Evolutionary conservation across 352 stramenopile genomes (phyloP).

Genomic region (Stephanocyclus meneghinianus): DNA sequence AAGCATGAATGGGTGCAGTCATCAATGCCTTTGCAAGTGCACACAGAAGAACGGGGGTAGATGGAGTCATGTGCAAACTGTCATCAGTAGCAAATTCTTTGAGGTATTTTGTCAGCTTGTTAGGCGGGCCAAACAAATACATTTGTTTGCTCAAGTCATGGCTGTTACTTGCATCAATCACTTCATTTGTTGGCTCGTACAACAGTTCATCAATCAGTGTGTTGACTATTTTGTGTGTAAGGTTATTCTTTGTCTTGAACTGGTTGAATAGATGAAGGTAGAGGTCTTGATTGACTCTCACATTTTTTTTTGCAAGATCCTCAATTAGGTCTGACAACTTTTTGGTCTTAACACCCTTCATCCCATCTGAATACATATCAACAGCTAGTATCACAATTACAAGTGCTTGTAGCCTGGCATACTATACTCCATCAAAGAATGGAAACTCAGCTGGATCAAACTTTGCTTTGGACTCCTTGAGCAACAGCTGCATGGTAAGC

Average conservation of each 20-base stretch:
- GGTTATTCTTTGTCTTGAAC: too few relatives aligned
- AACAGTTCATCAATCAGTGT: too few relatives aligned
- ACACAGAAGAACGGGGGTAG: background rate
- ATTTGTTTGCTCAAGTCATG: background rate
- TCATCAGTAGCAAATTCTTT: slow-evolving; percentile 8
- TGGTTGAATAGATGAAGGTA: too few relatives aligned
- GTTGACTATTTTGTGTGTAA: too few relatives aligned
- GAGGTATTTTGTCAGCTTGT: slow-evolving; percentile 11
- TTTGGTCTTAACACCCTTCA: background rate
- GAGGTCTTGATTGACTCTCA: too few relatives aligned
- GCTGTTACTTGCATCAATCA: background rate
- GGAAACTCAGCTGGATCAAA: background rate
- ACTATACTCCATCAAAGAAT: slow-evolving; percentile 13
- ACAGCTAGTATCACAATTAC: slow-evolving; percentile 13
- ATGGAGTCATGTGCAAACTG: background rate
- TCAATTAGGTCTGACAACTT: background rate
- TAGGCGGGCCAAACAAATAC: slow-evolving; percentile 11
- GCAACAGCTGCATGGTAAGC: background rate
- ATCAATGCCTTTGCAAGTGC: slow-evolving; percentile 6
- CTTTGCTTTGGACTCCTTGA: background rate
- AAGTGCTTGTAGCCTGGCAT: background rate
- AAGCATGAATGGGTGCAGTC: slow-evolving; percentile 1
- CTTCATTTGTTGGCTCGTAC: background rate
- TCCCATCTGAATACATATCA: background rate
- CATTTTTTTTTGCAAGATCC: too few relatives aligned